Conservation (phyloP, 345 rosid species). For the Cardamine resedifolia region DNA sequence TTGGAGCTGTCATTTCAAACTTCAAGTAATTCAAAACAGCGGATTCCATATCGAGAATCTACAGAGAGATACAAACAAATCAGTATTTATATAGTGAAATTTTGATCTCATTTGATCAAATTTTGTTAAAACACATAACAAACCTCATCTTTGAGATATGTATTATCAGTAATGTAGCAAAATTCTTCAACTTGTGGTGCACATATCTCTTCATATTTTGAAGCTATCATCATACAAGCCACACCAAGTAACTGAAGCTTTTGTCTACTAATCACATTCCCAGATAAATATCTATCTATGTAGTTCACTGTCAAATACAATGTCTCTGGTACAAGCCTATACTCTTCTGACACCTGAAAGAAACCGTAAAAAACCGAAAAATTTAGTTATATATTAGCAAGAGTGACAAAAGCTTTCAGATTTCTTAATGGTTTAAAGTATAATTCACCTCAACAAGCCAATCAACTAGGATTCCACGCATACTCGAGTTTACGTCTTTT, state of each 20-base stretch:
- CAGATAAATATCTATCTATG: slow-evolving; percentile 90
- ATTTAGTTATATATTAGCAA: not conserved
- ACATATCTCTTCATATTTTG: slow-evolving; percentile 95
- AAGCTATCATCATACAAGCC: slow-evolving; percentile 94
- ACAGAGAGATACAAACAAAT: slow-evolving; percentile 12
- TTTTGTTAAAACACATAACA: not conserved
- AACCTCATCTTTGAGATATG: slow-evolving; percentile 85
- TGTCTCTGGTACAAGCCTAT: slow-evolving; percentile 93
- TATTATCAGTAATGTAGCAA: slow-evolving; percentile 92
- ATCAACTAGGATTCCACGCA: slow-evolving; percentile 85
- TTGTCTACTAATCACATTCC: slow-evolving; percentile 81
- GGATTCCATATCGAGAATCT: slow-evolving; percentile 91
- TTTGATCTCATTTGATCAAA: not conserved
- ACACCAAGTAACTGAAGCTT: slow-evolving; percentile 90
- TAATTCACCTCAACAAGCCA: slow-evolving; percentile 92
- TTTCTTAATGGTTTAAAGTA: not conserved
- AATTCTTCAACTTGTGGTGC: slow-evolving; percentile 98
- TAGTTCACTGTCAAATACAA: slow-evolving; percentile 81
- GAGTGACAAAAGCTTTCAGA: not conserved
- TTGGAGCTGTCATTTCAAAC: slow-evolving; percentile 96
- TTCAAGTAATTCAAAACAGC: slow-evolving; percentile 77
- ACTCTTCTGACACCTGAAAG: slow-evolving; percentile 87
- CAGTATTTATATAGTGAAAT: not conserved
- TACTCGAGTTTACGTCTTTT: slow-evolving; percentile 78
- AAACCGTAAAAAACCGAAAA: not conserved